Evolutionary conservation across 495 filamentous ascomycete genomes (phyloP).

Genomic region (Niebla homalea): DNA sequence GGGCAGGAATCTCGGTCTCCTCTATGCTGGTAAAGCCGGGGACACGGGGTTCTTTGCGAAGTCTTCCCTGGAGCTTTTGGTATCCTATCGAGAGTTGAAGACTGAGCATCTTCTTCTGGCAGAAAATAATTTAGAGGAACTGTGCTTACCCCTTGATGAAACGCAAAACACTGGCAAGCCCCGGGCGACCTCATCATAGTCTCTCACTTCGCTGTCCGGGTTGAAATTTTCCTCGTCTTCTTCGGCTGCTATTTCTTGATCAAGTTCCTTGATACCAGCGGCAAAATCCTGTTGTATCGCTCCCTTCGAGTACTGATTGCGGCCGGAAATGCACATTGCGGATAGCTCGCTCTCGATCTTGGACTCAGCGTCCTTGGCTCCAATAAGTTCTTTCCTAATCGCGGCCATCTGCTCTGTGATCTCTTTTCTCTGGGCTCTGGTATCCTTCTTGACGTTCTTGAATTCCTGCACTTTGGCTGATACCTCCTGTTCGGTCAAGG

Average conservation of each 20-base stretch:
- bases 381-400: conserved; percentile 18
- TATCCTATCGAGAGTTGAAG: conserved; percentile 31
- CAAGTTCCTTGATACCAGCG: conserved; percentile 39
- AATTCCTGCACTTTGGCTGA: conserved; percentile 25
- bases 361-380: conserved; percentile 22
- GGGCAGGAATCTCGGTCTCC: conserved; percentile 42
- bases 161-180: conserved; percentile 50
- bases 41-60: conserved; percentile 34
- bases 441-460: conserved; percentile 25
- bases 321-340: conserved; percentile 35
- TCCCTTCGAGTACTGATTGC: conserved; percentile 39
- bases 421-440: conserved; percentile 19
- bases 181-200: conserved; percentile 41
- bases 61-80: conserved; percentile 43
- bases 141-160: conserved; percentile 16
- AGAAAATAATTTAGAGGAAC: background rate
- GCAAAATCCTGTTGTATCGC: conserved; percentile 45
- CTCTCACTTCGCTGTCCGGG: conserved; percentile 29
- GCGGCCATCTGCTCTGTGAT: conserved; percentile 21
- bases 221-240: conserved; percentile 34
- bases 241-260: conserved; percentile 34
- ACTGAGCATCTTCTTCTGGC: background rate
- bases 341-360: conserved; percentile 26
- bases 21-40: conserved; percentile 33
- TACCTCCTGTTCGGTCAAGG: conserved; percentile 26